These are phyloP conservation scores for Scedosporium boydii DNA, from an alignment of 2,329 filamentous ascomycete species.

Conservation along the genomic window DNA sequence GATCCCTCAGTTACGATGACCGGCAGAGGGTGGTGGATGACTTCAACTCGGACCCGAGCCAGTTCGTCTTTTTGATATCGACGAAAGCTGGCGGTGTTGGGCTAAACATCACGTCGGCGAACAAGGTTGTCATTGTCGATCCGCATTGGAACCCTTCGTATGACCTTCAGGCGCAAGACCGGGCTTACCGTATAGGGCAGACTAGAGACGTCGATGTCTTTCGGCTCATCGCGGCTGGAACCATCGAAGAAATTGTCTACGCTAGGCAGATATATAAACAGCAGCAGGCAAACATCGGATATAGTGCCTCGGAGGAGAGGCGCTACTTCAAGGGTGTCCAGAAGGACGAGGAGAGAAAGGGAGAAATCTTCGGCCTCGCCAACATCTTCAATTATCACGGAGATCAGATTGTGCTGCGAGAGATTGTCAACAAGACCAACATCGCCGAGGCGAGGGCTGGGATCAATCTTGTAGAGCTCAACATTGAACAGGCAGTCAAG, in stretches of 20 bases:
- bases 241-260: conserved; percentile 95
- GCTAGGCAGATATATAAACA: conserved; percentile 98
- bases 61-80: conserved; percentile 94
- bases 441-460: conserved; percentile 86
- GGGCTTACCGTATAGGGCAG: conserved; percentile 93
- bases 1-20: conserved; percentile 72
- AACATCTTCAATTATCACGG: conserved; percentile 81
- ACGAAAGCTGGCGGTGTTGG: conserved; percentile 90
- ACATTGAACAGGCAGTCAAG: conserved; percentile 52
- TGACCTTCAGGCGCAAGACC: conserved; percentile 91
- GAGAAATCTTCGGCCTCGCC: conserved; percentile 83
- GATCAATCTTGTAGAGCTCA: conserved; percentile 67
- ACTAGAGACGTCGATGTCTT: conserved; percentile 91
- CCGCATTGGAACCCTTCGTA: conserved; percentile 97
- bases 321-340: conserved; percentile 95
- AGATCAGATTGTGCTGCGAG: conserved; percentile 72
- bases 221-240: conserved; percentile 79
- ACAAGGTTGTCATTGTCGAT: conserved; percentile 95
- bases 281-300: conserved; percentile 95
- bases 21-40: conserved; percentile 74
- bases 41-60: conserved; percentile 78
- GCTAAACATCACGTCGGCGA: conserved; percentile 92
- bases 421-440: conserved; percentile 98
- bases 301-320: conserved; percentile 83
- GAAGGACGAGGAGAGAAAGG: conserved; percentile 69